Percentiles rank a stretch among this genome's conserved stretches.
Conservation (phyloP, 1,139 yeast species). For the Yamadazyma friedrichii region DNA sequence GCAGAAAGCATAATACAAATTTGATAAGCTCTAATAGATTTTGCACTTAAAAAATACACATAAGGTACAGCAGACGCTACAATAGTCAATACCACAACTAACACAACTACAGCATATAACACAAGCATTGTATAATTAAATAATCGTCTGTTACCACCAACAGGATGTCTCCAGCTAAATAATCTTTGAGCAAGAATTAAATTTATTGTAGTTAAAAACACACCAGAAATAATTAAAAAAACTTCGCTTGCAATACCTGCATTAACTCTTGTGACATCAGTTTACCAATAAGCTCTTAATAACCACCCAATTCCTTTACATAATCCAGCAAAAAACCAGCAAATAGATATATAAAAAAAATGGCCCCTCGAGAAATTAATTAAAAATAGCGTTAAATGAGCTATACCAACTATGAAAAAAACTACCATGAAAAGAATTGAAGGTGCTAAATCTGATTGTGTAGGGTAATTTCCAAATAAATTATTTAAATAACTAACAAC, state of each 20-base stretch:
- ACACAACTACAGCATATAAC: conserved; percentile 29
- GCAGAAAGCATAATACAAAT: conserved; percentile 30
- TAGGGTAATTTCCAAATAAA: conserved; percentile 69
- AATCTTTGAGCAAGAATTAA: conserved; percentile 42
- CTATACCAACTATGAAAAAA: conserved; percentile 47
- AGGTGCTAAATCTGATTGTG: conserved; percentile 57
- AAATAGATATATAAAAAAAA: conserved; percentile 56
- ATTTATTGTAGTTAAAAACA: no score
- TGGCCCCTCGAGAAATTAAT: conserved; percentile 61
- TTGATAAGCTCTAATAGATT: conserved; percentile 23
- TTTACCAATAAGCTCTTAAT: conserved; percentile 43
- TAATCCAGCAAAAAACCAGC: conserved; percentile 52
- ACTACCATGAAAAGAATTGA: conserved; percentile 56
- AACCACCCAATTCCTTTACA: conserved; percentile 61
- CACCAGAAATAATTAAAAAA: conserved; percentile 32
- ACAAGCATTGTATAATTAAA: conserved; percentile 35
- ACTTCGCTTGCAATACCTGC: conserved; percentile 35
- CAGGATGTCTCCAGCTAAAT: conserved; percentile 48
- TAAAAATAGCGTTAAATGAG: conserved; percentile 50
- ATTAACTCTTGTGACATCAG: conserved; percentile 15
- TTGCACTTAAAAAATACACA: conserved; percentile 24
- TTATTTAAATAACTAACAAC: conserved; percentile 45
- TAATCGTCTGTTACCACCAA: conserved; percentile 38
- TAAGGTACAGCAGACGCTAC: conserved; percentile 35
- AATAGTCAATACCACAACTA: conserved; percentile 32